Evolutionary conservation across 2,329 filamentous ascomycete species (phyloP).

Genomic region (Diaporthe velutina): DNA sequence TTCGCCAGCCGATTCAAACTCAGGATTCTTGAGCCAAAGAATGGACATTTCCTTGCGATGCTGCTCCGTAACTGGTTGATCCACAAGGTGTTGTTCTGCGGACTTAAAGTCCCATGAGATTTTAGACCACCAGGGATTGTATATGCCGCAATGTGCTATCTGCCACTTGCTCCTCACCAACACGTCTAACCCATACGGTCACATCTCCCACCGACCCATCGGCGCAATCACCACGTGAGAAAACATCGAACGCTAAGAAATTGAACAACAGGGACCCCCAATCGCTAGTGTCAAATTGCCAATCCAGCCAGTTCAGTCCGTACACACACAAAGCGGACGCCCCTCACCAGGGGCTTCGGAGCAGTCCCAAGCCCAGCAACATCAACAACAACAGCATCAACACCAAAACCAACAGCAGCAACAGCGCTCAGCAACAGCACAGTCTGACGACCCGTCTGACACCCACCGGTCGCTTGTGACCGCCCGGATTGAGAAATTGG

Average conservation of each 20-base stretch:
- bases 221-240: background rate
- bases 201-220: background rate
- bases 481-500: slow-evolving; percentile 79
- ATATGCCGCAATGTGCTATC: background rate
- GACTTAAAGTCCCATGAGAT: background rate
- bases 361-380: slow-evolving; percentile 26
- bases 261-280: slow-evolving; percentile 23
- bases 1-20: background rate
- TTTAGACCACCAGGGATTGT: background rate
- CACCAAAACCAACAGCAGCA: slow-evolving; percentile 43
- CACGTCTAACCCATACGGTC: background rate
- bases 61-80: background rate
- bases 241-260: slow-evolving; percentile 7
- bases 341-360: slow-evolving; percentile 48
- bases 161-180: background rate
- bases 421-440: slow-evolving; percentile 39
- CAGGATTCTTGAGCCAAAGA: background rate
- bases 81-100: background rate
- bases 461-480: slow-evolving; percentile 71
- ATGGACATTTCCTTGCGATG: background rate
- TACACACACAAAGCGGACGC: slow-evolving; percentile 41
- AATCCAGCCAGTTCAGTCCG: slow-evolving; percentile 30
- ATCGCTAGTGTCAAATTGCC: slow-evolving; percentile 9
- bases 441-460: slow-evolving; percentile 45
- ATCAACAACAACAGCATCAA: background rate